Percentiles rank a stretch among this genome's conserved stretches.
Conservation (phyloP, 495 filamentous ascomycete species). For the Penicillium ochrochloron region DNA sequence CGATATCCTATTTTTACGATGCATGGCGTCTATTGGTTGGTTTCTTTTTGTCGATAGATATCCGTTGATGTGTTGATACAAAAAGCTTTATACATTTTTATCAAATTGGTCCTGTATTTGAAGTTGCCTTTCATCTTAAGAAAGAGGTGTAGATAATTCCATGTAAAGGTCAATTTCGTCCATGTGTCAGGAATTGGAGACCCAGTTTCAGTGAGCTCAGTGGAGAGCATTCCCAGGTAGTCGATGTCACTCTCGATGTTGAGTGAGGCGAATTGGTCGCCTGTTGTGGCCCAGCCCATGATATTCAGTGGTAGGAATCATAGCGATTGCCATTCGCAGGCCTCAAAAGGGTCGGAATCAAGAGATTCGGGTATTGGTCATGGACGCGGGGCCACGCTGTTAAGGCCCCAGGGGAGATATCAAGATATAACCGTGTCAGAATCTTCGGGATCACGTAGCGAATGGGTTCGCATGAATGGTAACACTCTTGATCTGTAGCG, state of each 20-base stretch:
- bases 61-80: constrained; percentile 26
- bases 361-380: background rate
- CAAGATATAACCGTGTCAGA: background rate
- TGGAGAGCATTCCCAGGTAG: background rate
- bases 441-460: constrained; percentile 58
- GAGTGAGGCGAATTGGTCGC: background rate
- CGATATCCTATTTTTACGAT: constrained; percentile 34
- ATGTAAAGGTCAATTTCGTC: background rate
- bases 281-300: background rate
- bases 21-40: constrained; percentile 33
- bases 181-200: background rate
- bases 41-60: constrained; percentile 32
- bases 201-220: background rate
- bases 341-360: background rate
- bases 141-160: background rate
- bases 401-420: background rate
- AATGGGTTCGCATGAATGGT: constrained; percentile 95
- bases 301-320: background rate
- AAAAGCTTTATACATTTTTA: background rate
- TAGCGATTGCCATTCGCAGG: background rate
- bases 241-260: background rate
- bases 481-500: constrained; percentile 70
- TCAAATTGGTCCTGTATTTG: background rate
- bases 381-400: background rate
- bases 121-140: background rate